Base-by-base conservation (phyloP, 371 early-diverging fungal genomes). In the Synchytrium microbalum region DNA sequence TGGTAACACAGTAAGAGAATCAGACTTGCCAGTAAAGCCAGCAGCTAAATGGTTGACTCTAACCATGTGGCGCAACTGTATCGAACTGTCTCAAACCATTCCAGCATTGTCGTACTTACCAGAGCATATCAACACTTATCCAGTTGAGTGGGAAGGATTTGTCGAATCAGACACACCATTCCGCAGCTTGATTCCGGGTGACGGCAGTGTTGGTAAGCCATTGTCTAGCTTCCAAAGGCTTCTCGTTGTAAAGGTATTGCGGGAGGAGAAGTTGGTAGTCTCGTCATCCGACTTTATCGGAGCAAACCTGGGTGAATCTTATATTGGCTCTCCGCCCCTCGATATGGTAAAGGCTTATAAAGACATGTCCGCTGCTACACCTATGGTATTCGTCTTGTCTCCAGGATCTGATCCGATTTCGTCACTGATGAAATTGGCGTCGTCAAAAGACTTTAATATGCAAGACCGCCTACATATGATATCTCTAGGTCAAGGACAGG, bases 401-500 rank as follows among this genome's bases (percentile, higher is more conserved):
- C 70, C 78, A 28, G 83, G 83, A 19, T 80, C 80, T 0, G 83
- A 82, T 66, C 83, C 83, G 10, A 72, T 75, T 16, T 60, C 74
- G 29, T 66, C 74, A 5, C 61, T 82, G 33, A 70, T 80, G 70
- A 80, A 79, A 66, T 77, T 79, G 66, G 78, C 82, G 0, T 64
- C 69, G 0, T 73, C 78, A 24, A 74, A 76, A 30, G 79, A 82
- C 8, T 60, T 79, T n/a, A 69, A 71, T 24, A 79, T 79, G 78
- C 72, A 71, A 38, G 79, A 82, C 55, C 60, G 76, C 30, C 70
- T 82, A 25, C 78, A 77, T 32, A 82, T 80, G 78, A 82, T 82
- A 14, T 79, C 79, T 2, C 66, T 82, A 8, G 83, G 83, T 14
- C 83, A 82, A 62, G 83, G 83, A 8, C 83, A 82, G 63, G 83